Evolutionary conservation across 2,329 filamentous ascomycete species (phyloP).

Genomic region (Coleophoma cylindrospora): DNA sequence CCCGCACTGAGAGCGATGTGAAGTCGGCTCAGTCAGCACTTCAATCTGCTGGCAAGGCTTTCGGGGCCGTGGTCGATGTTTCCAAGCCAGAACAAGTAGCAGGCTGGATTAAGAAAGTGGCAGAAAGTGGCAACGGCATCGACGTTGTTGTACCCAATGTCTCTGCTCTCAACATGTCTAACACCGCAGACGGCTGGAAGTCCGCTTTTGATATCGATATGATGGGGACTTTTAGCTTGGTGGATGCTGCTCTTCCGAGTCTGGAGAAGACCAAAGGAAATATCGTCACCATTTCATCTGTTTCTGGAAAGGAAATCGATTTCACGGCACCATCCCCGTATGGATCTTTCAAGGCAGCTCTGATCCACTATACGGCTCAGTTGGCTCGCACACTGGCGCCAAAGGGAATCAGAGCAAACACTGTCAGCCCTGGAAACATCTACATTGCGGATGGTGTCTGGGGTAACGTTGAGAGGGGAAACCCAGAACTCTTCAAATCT

Average conservation of each 20-base stretch:
- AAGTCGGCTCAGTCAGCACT: constrained; percentile 10
- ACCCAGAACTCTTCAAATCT: constrained; percentile 23
- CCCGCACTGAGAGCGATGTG: constrained; percentile 12
- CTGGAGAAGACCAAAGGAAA: constrained; percentile 28
- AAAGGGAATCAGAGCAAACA: constrained; percentile 30
- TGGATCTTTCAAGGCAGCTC: constrained; percentile 29
- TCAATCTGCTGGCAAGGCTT: constrained; percentile 8
- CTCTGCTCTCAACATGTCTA: constrained; percentile 23
- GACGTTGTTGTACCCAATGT: constrained; percentile 18
- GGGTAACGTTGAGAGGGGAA: constrained; percentile 25
- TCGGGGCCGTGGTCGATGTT: constrained; percentile 14
- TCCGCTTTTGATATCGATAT: constrained; percentile 28
- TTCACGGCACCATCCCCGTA: constrained; percentile 31
- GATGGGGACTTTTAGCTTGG: constrained; percentile 26
- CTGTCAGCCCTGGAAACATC: constrained; percentile 29
- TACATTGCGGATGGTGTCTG: constrained; percentile 31
- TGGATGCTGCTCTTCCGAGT: constrained; percentile 26
- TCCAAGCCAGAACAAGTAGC: constrained; percentile 6
- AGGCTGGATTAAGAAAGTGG: constrained; percentile 11
- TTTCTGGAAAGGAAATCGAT: constrained; percentile 30
- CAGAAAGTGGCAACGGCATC: constrained; percentile 8
- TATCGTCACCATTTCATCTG: constrained; percentile 29
- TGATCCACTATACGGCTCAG: constrained; percentile 30
- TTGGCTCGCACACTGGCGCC: constrained; percentile 28
- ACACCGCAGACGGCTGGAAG: constrained; percentile 21